Base-by-base conservation (phyloP, 306 rosid genomes). In the Rosa multiflora region DNA sequence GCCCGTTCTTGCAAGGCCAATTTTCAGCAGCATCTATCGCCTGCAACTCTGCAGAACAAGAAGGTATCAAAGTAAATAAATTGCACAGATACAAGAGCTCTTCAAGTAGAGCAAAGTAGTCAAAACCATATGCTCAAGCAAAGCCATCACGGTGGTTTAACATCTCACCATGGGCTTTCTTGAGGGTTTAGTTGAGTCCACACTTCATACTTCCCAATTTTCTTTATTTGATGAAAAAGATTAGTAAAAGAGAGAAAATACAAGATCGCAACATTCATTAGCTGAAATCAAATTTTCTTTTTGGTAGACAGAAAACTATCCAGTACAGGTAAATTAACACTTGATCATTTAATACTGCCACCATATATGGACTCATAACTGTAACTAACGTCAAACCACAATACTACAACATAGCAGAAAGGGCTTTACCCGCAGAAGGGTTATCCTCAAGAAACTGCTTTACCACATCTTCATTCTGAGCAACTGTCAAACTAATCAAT, bases 381-480 rank as follows among this genome's bases (percentile, higher is more conserved):
- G 6, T 12, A 44, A 2, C 0, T 20, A 3, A 75, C 14, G 8
- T 15, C 5, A 61, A 29, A 63, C 18, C 6, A 5, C 5, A 2
- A 2, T 64, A 2, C 3, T 18, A 55, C 21, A 10, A n/a, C 5
- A 69, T 35, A 82, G 86, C 46, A 76, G 44, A 40, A 72, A 56
- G 61, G 78, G 72, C 83, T 53, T 86, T 85, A 91, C 99, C 94
- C 3, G 98, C 97, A 39, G 90, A 84, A 79, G 79, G 23, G 73
- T 91, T 85, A 76, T 84, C 90, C 86, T 85, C 89, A 79, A 92
- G 92, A 83, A 95, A 95, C 79, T 86, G 91, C 79, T 90, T 97
- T 47, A 95, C 90, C 23, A 95, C 91, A 61, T 91, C 91, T 86
- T 95, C 97, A 73, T 95, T 92, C 76, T 95, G 99, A 72, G 97